phyloP scores from a whole-genome alignment of 768 basidiomycete species.

The Collybia nuda region DNA sequence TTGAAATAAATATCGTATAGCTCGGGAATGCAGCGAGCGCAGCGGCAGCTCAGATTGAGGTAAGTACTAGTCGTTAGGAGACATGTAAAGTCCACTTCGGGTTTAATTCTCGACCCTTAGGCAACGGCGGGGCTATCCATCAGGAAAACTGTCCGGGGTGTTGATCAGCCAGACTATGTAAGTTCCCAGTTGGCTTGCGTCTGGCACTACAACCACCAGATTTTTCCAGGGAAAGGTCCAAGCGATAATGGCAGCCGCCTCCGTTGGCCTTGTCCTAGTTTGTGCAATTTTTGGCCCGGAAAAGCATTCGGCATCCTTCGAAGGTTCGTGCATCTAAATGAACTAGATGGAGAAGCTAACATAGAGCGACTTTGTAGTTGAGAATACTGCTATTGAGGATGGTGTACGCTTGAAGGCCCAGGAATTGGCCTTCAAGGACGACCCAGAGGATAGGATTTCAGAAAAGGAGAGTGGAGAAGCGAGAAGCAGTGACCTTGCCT shows the following conservation, averaged over 20 bases:
- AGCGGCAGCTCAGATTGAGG: slow-evolving; percentile 16
- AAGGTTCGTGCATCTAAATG: slow-evolving; percentile 1
- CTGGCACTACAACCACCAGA: not conserved
- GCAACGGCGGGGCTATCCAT: not conserved
- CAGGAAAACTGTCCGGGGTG: not conserved
- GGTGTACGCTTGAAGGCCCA: not conserved
- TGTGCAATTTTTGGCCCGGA: slow-evolving; percentile 13
- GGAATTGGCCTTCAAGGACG: not conserved
- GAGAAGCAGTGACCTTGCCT: not conserved
- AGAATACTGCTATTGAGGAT: not conserved
- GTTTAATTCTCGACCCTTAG: not conserved
- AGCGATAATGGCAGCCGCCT: slow-evolving; percentile 14
- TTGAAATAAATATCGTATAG: not conserved
- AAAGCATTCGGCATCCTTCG: slow-evolving; percentile 12
- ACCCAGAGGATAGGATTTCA: not conserved
- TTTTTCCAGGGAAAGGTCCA: slow-evolving; percentile 10
- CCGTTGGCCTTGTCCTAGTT: slow-evolving; percentile 7
- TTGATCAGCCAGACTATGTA: not conserved
- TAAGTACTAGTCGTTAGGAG: not conserved
- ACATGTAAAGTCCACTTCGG: no score
- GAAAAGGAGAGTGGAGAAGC: not conserved
- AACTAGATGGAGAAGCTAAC: not conserved
- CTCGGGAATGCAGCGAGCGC: slow-evolving; percentile 45
- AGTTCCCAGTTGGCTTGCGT: not conserved
- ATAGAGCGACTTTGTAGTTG: not conserved